Base-by-base conservation (phyloP, 208 protist genomes). In the Naegleria gruberi region DNA sequence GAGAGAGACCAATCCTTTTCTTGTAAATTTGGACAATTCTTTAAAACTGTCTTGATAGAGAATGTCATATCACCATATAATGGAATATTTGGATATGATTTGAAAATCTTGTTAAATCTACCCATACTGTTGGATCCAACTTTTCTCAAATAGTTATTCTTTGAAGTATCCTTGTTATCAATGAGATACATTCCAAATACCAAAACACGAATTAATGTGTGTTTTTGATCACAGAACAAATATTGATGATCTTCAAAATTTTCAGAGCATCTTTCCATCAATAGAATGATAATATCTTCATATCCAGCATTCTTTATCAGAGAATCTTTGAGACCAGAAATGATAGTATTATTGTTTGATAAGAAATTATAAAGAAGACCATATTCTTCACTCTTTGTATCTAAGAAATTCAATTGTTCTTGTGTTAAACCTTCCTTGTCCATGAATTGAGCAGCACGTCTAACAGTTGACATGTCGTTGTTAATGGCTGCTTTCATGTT, bases 21-120 rank as follows among this genome's bases (percentile, higher is more conserved):
- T 46, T 4, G n/a, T 40, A 93, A 93, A 42, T 93, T 92, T 47
- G 93, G 91, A 57, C 87, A 91, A 47, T 74, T 82, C 74, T 93
- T 91, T 26, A 96, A 87, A 40, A 94, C 85, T n/a, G 91, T 89
- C 46, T 92, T 89, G 40, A 95, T 46, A 10, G 90, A 90, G 30
- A 95, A 91, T 47, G 93, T 90, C 94, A 96, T 95, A 90, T 96
- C 95, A 83, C 94, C 95, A 84, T 95, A 95, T 34, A 96, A 87
- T 82, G 93, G 92, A 30, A 96, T 92, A 34, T 94, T 89, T 2
- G 94, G 94, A 82, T 93, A 91, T 77, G 90, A 74, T 89, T 92
- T 94, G 84, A 95, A 94, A 12, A 95, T 90, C 83, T 94, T 93
- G 10, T 47, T 51, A 83, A 94, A 94, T 44, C 89, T 87, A 7